Percentiles rank a stretch among this genome's conserved stretches.
Evolutionary conservation across 768 basidiomycete species (phyloP).

Genomic region (Suillus placidus): DNA sequence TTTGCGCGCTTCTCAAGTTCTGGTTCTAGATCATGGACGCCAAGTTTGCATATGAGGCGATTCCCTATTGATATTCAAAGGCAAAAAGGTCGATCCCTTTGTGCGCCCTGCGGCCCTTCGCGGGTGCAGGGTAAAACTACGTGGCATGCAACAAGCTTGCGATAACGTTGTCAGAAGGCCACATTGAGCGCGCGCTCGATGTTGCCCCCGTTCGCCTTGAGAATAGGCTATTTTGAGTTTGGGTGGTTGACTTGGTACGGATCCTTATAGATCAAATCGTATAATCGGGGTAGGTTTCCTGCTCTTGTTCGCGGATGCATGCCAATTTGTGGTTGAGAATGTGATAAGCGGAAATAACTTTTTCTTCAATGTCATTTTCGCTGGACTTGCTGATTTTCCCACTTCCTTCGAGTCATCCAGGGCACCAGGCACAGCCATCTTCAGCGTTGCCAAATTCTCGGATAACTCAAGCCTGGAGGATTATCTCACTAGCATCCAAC

Average conservation of each 20-base stretch:
- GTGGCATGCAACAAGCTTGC: background rate
- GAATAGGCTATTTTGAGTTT: slow-evolving; percentile 5
- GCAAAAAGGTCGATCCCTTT: slow-evolving; percentile 1
- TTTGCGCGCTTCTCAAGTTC: background rate
- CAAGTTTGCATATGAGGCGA: background rate
- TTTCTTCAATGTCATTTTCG: background rate
- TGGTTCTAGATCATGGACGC: background rate
- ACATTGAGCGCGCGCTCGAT: background rate
- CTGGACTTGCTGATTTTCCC: background rate
- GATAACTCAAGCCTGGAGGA: background rate
- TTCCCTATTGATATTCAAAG: background rate
- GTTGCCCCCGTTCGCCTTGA: background rate
- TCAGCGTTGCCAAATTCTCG: background rate
- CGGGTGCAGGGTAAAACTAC: background rate
- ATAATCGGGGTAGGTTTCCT: background rate
- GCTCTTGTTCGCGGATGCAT: background rate
- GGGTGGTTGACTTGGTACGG: background rate
- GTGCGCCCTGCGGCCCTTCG: background rate
- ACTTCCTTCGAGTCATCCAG: background rate
- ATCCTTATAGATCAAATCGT: background rate
- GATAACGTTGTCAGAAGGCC: slow-evolving; percentile 3
- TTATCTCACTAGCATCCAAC: background rate
- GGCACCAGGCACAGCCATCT: slow-evolving; percentile 1
- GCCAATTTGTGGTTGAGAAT: background rate
- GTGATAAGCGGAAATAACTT: slow-evolving; percentile 8